Percentiles rank a stretch among this genome's conserved stretches.
phyloP scores from a whole-genome alignment of 1,139 yeast genomes.

The Cylindricascospora bacillispora region DNA sequence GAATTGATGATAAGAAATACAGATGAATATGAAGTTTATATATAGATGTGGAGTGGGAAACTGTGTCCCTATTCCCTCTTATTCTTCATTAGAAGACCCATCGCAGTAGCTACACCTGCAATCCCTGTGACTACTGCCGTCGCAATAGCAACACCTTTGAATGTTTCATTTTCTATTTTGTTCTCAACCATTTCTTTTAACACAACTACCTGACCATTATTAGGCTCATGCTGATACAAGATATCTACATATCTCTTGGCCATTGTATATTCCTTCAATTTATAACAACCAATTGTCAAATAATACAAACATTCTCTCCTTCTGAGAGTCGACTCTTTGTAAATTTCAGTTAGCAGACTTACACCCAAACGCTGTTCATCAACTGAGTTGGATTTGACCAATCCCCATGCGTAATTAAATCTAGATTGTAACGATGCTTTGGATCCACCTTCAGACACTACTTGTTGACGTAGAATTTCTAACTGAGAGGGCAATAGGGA shows the following conservation, averaged over 20 bases:
- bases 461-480: conserved; percentile 62
- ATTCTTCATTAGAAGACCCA: too few relatives aligned
- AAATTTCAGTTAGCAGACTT: conserved; percentile 58
- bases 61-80: too few relatives aligned
- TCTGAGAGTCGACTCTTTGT: conserved; percentile 66
- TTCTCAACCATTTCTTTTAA: conserved; percentile 71
- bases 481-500: conserved; percentile 70
- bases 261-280: conserved; percentile 74
- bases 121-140: conserved; percentile 80
- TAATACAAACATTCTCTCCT: conserved; percentile 86
- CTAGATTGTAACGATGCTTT: conserved; percentile 68
- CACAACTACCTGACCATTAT: conserved; percentile 61
- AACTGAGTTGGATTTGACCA: conserved; percentile 53
- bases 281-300: conserved; percentile 76
- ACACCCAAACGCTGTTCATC: conserved; percentile 71
- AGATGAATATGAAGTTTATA: too few relatives aligned
- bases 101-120: conserved; percentile 57
- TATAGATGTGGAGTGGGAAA: too few relatives aligned
- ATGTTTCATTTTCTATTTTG: conserved; percentile 69
- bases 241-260: conserved; percentile 80
- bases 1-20: too few relatives aligned
- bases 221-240: conserved; percentile 67
- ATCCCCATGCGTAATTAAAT: conserved; percentile 95
- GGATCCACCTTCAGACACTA: conserved; percentile 63
- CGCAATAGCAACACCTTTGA: conserved; percentile 76